Evolutionary conservation across 495 filamentous ascomycete species (phyloP).

Genomic region (Rhypophila decipiens): DNA sequence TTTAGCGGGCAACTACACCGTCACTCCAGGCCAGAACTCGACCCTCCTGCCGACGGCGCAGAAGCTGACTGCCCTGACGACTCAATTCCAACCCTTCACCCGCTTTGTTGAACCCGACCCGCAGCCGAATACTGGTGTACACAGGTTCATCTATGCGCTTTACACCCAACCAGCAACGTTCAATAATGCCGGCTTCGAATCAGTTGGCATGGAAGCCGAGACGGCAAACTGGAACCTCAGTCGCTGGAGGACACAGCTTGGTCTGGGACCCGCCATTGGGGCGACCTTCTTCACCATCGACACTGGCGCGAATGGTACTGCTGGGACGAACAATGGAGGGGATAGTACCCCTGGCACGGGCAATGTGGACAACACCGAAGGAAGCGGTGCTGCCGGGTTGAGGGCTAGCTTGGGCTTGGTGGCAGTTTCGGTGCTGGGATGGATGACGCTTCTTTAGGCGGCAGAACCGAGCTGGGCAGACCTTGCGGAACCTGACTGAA

Average conservation of each 20-base stretch:
- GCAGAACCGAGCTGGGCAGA: too few relatives aligned
- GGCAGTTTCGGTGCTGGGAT: too few relatives aligned
- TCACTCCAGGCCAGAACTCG: conserved; percentile 6
- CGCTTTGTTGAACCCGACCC: conserved; percentile 13
- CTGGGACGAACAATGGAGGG: not conserved
- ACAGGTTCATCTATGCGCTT: conserved; percentile 21
- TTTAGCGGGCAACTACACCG: conserved; percentile 22
- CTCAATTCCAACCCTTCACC: conserved; percentile 16
- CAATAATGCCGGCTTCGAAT: conserved; percentile 15
- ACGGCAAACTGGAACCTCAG: conserved; percentile 20
- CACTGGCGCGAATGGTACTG: conserved; percentile 5
- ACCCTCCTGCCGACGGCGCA: conserved; percentile 16
- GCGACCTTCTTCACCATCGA: conserved; percentile 21
- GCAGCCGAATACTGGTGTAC: conserved; percentile 13
- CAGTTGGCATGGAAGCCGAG: conserved; percentile 13
- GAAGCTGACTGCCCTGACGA: conserved; percentile 10
- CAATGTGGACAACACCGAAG: not conserved
- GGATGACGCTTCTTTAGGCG: too few relatives aligned
- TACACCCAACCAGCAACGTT: conserved; percentile 19
- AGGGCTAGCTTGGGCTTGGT: too few relatives aligned
- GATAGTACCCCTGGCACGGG: not conserved
- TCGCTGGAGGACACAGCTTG: conserved; percentile 12
- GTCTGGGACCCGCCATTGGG: conserved; percentile 21
- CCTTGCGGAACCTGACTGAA: too few relatives aligned
- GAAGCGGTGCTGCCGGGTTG: not conserved